Evolutionary conservation across 805 yeast species (phyloP), one percentile per base, ranked within the genome.

Genomic region (Komagataella populi): DNA sequence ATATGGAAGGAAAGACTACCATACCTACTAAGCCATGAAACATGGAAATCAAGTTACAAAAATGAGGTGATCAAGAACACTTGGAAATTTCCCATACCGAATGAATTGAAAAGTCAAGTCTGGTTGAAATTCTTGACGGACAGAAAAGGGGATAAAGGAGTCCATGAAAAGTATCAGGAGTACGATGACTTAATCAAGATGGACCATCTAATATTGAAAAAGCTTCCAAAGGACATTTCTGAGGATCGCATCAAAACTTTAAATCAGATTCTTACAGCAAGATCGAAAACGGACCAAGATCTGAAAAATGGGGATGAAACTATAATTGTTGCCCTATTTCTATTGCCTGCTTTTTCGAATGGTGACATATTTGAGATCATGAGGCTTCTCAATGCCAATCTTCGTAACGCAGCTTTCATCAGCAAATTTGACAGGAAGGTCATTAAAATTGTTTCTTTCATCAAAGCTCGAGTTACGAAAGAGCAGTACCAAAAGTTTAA

Each of bases 1-100:
- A 63, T 60, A 63, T 69, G 60, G 48, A 68, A 60, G 61, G 67
- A 62, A 55, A 63, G 64, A 60, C 56, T 64, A 14, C 53, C 56
- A 6, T 59, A 62, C 43, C 61, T 71, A 1, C 55, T 66, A 0
- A 54, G 57, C 4, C 62, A 64, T 24, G 57, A 57, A 4, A 50
- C 51, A 12, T 56, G 57, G 20, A 63, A 71, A 56, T 23, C 50
- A 4, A 48, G 45, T 10, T 71, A 59, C 53, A 52, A 55, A 56
- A 62, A 60, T 48, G 71, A 59, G 56, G 63, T 55, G 54, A 67
- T 59, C 55, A 69, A 56, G 63, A 63, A 55, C 54, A 60, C 53
- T 51, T 65, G 60, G 69, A 70, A 63, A 18, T 57, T 20, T 4
- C 23, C 23, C 46, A 2, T 44, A 44, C 46, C 12, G 46, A 14